Percentiles rank a stretch among this genome's conserved stretches.
These are phyloP conservation scores for Psophocarpus tetragonolobus DNA, from an alignment of 306 rosid species.

Conservation along the genomic window DNA sequence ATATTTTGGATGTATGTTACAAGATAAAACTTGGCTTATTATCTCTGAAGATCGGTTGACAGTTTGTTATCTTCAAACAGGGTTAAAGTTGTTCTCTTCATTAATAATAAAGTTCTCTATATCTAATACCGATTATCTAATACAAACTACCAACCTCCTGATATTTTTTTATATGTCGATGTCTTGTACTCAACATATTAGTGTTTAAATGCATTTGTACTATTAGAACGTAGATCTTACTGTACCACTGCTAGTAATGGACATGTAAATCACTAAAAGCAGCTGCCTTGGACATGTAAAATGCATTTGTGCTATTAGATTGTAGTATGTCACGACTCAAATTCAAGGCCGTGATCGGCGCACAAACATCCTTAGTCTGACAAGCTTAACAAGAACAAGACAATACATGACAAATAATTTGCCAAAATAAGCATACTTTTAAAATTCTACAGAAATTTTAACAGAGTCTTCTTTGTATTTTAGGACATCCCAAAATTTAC, in stretches of 20 bases:
- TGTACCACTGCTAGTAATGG: background rate
- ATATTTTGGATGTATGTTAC: background rate
- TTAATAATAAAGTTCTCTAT: background rate
- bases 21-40: background rate
- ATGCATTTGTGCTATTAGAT: background rate
- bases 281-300: background rate
- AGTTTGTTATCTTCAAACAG: background rate
- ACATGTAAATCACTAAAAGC: background rate
- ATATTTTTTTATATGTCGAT: background rate
- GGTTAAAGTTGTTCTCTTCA: background rate
- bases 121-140: background rate
- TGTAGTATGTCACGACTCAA: too few relatives aligned
- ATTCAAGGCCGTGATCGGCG: too few relatives aligned
- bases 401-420: too few relatives aligned
- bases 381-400: too few relatives aligned
- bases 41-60: background rate
- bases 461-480: too few relatives aligned
- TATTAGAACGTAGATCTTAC: background rate
- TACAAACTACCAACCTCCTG: background rate
- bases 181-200: background rate
- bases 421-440: too few relatives aligned
- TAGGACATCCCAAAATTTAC: too few relatives aligned
- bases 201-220: background rate
- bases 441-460: too few relatives aligned
- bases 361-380: too few relatives aligned